These are phyloP conservation scores for Pichia insulana DNA, from an alignment of 805 yeast species.

Conservation along the genomic window DNA sequence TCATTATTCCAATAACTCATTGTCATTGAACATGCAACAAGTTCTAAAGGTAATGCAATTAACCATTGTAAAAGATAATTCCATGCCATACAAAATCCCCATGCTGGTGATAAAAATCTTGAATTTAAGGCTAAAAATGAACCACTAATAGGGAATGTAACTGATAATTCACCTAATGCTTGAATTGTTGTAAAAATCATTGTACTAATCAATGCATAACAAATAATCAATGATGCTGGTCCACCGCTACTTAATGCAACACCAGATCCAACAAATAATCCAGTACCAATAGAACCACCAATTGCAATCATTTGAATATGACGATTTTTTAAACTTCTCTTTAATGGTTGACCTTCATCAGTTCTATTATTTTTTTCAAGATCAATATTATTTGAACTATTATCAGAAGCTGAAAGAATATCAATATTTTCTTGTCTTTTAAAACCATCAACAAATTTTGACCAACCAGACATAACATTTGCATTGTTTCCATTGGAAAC, in stretches of 20 bases:
- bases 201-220: slow-evolving; percentile 45
- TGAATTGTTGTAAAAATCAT: slow-evolving; percentile 53
- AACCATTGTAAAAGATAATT: slow-evolving; percentile 45
- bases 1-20: slow-evolving; percentile 37
- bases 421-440: slow-evolving; percentile 13
- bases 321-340: slow-evolving; percentile 44
- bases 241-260: slow-evolving; percentile 52
- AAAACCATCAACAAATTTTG: slow-evolving; percentile 17
- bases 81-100: slow-evolving; percentile 55
- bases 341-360: slow-evolving; percentile 39
- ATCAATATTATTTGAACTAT: slow-evolving; percentile 33
- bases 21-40: slow-evolving; percentile 44
- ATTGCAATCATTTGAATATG: slow-evolving; percentile 73
- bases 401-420: slow-evolving; percentile 12
- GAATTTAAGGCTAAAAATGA: slow-evolving; percentile 48
- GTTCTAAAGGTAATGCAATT: slow-evolving; percentile 40
- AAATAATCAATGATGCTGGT: slow-evolving; percentile 57
- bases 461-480: slow-evolving; percentile 6
- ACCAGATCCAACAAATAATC: slow-evolving; percentile 67
- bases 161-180: slow-evolving; percentile 54
- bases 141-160: slow-evolving; percentile 50
- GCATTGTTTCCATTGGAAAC: too few species aligned
- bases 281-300: slow-evolving; percentile 77
- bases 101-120: slow-evolving; percentile 45
- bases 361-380: slow-evolving; percentile 35